Base-by-base conservation (phyloP, 306 rosid genomes). In the Neltuma alba region DNA sequence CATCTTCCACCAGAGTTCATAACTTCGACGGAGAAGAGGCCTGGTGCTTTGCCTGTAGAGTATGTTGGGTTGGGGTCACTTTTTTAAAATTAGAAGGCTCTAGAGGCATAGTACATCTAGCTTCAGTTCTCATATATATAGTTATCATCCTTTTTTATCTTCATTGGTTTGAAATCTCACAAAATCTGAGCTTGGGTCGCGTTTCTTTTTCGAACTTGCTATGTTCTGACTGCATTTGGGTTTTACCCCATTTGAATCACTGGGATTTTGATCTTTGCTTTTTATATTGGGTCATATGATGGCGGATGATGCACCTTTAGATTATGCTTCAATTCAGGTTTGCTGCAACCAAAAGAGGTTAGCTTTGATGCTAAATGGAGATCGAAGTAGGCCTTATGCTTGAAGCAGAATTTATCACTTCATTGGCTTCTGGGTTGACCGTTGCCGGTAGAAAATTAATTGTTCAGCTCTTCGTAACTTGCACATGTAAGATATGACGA, bases 281-380 rank as follows among this genome's bases (percentile, higher is more conserved):
- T 63, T 81, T 21, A 77, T 81, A 78, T 91, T 92, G 97, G 89
- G 63, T 80, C 85, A 72, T 76, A 86, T 76, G 1, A 69, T 87
- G 6, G 86, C 83, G 62, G 94, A 78, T n/a, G 81, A 76, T 80
- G 81, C 72, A 27, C 78, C 89, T 31, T 84, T 91, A 78, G 93
- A 87, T 79, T 92, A 83, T 74, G 99, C 91, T 85, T 87, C 87
- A 33, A 77, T 91, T 83, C 84, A 80, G 70, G 88, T 92, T 85
- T 89, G 88, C 23, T 92, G 91, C 0, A 57, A 83, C 15, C 82
- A 87, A 80, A 88, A 92, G 90, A 89, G 99, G 97, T 93, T 41
- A 16, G 74, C 55, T 62, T 31, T 72, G 37, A 33, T 65, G 40
- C 69, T 45, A 23, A 42, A 27, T 68, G 45, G 45, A 60, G 30